Percentiles rank a stretch among this genome's conserved stretches.
These are phyloP conservation scores for Metschnikowia borealis DNA, from an alignment of 805 yeast genomes.

Conservation along the genomic window DNA sequence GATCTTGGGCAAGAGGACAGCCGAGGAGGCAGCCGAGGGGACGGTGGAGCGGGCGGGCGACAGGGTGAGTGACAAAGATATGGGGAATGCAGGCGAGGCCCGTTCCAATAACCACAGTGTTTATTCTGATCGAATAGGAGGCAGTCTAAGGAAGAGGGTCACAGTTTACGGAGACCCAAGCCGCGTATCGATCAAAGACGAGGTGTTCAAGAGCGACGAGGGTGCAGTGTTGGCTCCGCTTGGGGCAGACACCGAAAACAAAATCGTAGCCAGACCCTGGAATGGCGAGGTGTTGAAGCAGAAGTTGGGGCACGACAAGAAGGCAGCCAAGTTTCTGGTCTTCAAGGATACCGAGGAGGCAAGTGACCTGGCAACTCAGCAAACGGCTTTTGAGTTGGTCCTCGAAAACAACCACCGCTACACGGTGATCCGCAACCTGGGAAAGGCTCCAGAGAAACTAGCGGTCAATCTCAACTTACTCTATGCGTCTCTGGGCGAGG, in stretches of 20 bases:
- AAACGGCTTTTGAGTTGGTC: constrained; percentile 7
- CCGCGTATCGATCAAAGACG: constrained; percentile 9
- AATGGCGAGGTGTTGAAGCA: constrained; percentile 57
- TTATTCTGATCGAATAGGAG: neutral
- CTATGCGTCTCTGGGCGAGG: constrained; percentile 45
- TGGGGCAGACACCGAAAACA: constrained; percentile 62
- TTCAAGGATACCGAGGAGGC: constrained; percentile 12
- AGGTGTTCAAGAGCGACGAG: constrained; percentile 24
- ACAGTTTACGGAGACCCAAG: constrained; percentile 28
- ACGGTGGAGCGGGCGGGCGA: neutral
- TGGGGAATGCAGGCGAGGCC: neutral
- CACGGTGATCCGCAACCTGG: constrained; percentile 50
- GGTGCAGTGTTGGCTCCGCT: constrained; percentile 42
- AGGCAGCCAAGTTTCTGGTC: constrained; percentile 27
- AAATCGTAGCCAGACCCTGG: constrained; percentile 53
- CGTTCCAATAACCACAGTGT: neutral
- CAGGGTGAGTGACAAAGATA: neutral
- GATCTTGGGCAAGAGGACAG: neutral
- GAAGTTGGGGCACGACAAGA: constrained; percentile 14
- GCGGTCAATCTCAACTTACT: constrained; percentile 58
- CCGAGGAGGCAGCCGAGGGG: neutral
- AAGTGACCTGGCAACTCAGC: neutral
- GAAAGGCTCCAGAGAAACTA: constrained; percentile 57
- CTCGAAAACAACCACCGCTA: constrained; percentile 32
- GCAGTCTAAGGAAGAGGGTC: constrained; percentile 24